Evolutionary conservation across 176 grass and related monocot species (phyloP).

Genomic region (Hyparrhenia diplandra): DNA sequence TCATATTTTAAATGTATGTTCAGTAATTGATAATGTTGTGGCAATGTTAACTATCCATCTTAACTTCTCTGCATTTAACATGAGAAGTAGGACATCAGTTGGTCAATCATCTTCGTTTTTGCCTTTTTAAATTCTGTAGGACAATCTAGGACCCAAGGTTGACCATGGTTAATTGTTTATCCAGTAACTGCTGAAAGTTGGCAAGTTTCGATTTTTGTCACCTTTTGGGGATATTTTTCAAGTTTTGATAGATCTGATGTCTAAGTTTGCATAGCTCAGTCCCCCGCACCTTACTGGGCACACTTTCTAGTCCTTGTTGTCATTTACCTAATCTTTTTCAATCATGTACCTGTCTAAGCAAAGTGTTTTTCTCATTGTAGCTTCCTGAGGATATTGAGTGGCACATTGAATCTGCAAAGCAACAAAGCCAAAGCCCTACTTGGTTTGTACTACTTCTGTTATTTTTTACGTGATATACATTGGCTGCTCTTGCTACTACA

Average conservation of each 20-base stretch:
- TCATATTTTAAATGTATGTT: not conserved
- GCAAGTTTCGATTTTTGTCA: not conserved
- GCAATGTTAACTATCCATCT: not conserved
- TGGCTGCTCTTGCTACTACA: not conserved
- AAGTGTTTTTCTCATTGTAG: conserved; percentile 45
- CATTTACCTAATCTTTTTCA: not conserved
- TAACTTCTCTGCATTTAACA: not conserved
- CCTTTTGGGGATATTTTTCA: not conserved
- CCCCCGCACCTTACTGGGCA: not conserved
- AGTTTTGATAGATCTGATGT: not conserved
- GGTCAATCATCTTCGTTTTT: not conserved
- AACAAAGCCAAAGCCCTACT: conserved; percentile 85
- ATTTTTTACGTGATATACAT: not conserved
- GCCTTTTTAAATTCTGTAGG: not conserved
- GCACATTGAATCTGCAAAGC: conserved; percentile 93
- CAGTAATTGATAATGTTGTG: not conserved
- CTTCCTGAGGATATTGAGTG: conserved; percentile 92
- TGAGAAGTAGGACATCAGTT: not conserved
- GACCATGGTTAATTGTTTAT: not conserved
- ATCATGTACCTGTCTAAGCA: conserved; percentile 9
- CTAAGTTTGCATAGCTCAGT: too few relatives aligned
- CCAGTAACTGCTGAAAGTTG: not conserved
- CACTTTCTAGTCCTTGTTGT: not conserved
- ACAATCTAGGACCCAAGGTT: not conserved
- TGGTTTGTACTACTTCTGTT: conserved; percentile 34